These are phyloP conservation scores for Crucibulum laeve DNA, from an alignment of 768 basidiomycete genomes.

Conservation along the genomic window DNA sequence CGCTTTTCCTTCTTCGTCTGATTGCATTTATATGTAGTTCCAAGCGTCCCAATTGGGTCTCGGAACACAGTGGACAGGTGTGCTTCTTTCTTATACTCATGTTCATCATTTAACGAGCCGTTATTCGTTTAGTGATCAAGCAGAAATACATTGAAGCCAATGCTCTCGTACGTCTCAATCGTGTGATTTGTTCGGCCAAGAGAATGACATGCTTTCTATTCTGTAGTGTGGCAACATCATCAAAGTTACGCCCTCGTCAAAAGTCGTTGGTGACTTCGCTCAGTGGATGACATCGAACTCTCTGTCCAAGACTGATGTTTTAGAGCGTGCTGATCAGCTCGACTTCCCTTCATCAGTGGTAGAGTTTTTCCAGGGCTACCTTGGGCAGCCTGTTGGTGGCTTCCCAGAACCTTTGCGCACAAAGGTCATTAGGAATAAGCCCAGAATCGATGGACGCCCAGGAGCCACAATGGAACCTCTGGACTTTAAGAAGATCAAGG, in stretches of 20 bases:
- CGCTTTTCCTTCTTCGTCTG: conserved; percentile 8
- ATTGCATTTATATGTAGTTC: conserved; percentile 56
- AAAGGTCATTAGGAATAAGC: conserved; percentile 89
- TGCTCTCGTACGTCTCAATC: conserved; percentile 59
- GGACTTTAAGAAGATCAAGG: conserved; percentile 96
- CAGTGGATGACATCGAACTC: conserved; percentile 99
- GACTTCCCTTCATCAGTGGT: conserved; percentile 98
- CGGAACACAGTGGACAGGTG: conserved; percentile 92
- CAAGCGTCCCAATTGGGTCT: conserved; percentile 97
- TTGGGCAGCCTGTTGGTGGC: conserved; percentile 96
- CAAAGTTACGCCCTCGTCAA: conserved; percentile 98
- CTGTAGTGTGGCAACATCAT: conserved; percentile 91
- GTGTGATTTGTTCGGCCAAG: conserved; percentile 5
- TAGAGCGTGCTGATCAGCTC: conserved; percentile 80
- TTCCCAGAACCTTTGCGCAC: conserved; percentile 97
- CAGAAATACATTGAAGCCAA: conserved; percentile 99
- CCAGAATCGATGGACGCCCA: conserved; percentile 90
- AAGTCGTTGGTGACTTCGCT: conserved; percentile 98
- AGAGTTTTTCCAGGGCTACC: conserved; percentile 99
- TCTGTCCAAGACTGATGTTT: conserved; percentile 80
- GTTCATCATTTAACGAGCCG: conserved; percentile 6
- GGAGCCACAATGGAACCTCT: conserved; percentile 84
- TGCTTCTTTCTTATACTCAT: conserved; percentile 9
- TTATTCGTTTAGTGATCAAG: conserved; percentile 70
- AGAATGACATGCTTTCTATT: conserved; percentile 8